Conservation (phyloP, 352 stramenopile genomes). For the Globisporangium rhizosaccharum region DNA sequence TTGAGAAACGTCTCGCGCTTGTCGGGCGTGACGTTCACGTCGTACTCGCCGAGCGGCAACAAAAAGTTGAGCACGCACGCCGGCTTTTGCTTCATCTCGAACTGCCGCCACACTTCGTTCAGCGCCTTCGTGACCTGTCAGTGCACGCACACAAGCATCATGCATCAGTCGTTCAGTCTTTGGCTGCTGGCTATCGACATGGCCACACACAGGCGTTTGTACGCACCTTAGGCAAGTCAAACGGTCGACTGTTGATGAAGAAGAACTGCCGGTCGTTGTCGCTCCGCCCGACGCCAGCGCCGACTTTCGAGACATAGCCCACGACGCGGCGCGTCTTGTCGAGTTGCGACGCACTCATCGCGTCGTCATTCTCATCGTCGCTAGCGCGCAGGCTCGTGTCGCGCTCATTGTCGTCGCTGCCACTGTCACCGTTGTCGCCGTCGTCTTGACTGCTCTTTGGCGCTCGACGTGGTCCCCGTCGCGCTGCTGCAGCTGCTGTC, state of each 20-base stretch:
- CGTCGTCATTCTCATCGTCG: slow-evolving; percentile 14
- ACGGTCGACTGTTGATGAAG: slow-evolving; percentile 94
- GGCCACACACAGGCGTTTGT: background rate
- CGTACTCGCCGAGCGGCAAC: slow-evolving; percentile 86
- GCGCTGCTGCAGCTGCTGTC: background rate
- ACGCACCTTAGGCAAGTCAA: slow-evolving; percentile 86
- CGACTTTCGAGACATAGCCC: slow-evolving; percentile 71
- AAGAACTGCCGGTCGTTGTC: slow-evolving; percentile 94
- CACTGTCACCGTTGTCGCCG: slow-evolving; percentile 10
- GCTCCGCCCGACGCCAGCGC: slow-evolving; percentile 57
- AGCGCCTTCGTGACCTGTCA: slow-evolving; percentile 58
- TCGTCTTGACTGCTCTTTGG: background rate
- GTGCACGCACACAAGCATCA: background rate
- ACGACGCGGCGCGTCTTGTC: slow-evolving; percentile 32
- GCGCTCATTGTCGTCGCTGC: slow-evolving; percentile 15
- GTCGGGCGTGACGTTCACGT: slow-evolving; percentile 97
- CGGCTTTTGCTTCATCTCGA: slow-evolving; percentile 91
- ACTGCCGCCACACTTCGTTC: slow-evolving; percentile 91
- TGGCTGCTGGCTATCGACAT: background rate
- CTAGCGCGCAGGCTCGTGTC: slow-evolving; percentile 17
- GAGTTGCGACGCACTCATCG: slow-evolving; percentile 13
- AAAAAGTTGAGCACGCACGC: slow-evolving; percentile 91
- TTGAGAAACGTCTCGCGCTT: slow-evolving; percentile 94
- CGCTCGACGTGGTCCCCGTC: background rate
- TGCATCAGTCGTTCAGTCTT: background rate